Evolutionary conservation across 2,329 filamentous ascomycete species (phyloP), one percentile per base, ranked within the genome.

Genomic region (Berkeleyomyces basicola): DNA sequence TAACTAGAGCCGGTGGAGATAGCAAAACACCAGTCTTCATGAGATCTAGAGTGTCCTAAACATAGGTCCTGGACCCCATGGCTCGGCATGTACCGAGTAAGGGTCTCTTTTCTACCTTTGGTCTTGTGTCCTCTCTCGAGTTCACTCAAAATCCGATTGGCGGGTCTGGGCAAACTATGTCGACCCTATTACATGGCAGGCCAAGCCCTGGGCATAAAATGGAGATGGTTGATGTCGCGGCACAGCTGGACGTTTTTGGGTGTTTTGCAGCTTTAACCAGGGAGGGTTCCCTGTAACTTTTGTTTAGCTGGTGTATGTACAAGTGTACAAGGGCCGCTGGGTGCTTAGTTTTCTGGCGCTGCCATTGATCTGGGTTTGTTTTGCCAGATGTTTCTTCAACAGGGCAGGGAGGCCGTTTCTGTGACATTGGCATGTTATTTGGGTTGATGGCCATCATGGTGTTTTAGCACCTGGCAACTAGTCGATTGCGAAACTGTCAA

Each of bases 361-460:
- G 10, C 43, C 43, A 46, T n/a, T 46, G 16, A n/a, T 46, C 9
- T 39, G 49, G 33, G 14, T 36, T 7, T 14, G 33, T 53, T 11
- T 9, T 11, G 5, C 6, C 11, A 36, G 49, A n/a, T 55, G 51
- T 55, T 55, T 55, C 51, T 36, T 39, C 33, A 55, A 23, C 33
- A 37, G 9, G 33, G 51, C 5, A 55, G 51, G 51, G 33, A 55
- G 5, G 23, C 7, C 4, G 23, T 37, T 3, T 7, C 33, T 5
- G 51, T 37, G 33, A 55, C 49, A 36, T 37, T 55, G 51, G 51
- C 51, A 55, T 55, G 51, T 55, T 55, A 55, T 55, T 55, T 39
- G 33, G 36, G n/a, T 39, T 36, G 31, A 55, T 39, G 4, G 40
- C 31, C 10, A 5, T 44, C 16, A 14, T 44, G 4, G 16, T 59